Conservation (phyloP, 176 grass and related monocot genomes). For the Lolium multiflorum region DNA sequence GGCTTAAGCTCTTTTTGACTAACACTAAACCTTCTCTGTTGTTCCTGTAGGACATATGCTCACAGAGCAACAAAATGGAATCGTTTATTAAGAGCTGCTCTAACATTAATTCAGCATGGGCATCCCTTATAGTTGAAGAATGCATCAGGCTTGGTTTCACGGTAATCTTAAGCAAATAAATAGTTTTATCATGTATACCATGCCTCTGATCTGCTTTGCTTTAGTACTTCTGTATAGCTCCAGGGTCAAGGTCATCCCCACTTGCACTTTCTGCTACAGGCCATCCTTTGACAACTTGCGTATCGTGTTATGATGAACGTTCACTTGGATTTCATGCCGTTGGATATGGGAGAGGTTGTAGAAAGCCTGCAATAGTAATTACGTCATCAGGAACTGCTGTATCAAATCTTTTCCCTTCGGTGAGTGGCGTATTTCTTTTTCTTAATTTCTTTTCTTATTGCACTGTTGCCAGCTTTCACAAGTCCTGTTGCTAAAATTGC, state of each 20-base stretch:
- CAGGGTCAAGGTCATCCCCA: slow-evolving; percentile 94
- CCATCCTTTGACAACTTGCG: slow-evolving; percentile 83
- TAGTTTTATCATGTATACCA: slow-evolving; percentile 33
- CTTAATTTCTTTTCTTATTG: slow-evolving; percentile 30
- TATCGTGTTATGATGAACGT: slow-evolving; percentile 96
- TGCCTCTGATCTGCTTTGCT: slow-evolving; percentile 51
- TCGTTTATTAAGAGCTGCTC: slow-evolving; percentile 64
- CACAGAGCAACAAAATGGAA: slow-evolving; percentile 33
- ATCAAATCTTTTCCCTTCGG: slow-evolving; percentile 96
- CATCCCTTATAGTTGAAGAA: slow-evolving; percentile 97
- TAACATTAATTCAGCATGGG: slow-evolving; percentile 90
- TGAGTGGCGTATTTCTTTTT: slow-evolving; percentile 50
- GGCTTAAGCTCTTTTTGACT: slow-evolving; percentile 14
- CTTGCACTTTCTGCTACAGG: slow-evolving; percentile 82
- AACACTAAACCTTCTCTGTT: slow-evolving; percentile 27
- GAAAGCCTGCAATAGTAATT: slow-evolving; percentile 78
- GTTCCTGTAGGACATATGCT: slow-evolving; percentile 51
- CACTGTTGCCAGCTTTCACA: slow-evolving; percentile 15
- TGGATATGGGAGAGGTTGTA: slow-evolving; percentile 85
- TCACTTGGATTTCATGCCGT: slow-evolving; percentile 99
- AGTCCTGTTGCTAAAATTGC: slow-evolving; percentile 23
- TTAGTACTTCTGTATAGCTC: slow-evolving; percentile 99
- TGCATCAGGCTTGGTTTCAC: slow-evolving; percentile 91
- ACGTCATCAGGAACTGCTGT: slow-evolving; percentile 98
- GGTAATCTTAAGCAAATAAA: slow-evolving; percentile 57